phyloP scores from a whole-genome alignment of 768 basidiomycete genomes.

The Mycena leptocephala region DNA sequence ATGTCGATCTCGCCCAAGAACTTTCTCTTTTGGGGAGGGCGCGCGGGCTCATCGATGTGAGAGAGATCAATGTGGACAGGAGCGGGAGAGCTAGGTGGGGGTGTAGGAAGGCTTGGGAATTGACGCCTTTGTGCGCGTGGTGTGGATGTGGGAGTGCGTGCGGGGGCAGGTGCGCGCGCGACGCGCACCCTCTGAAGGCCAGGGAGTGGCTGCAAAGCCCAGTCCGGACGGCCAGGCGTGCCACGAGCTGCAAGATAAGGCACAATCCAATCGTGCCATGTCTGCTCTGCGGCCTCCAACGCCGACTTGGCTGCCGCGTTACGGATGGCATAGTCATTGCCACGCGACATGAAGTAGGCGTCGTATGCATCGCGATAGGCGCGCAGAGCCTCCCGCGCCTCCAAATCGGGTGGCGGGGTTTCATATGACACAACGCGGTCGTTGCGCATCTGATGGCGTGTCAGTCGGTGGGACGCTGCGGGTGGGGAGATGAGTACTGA shows the following conservation, averaged over 20 bases:
- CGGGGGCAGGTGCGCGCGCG: too few species aligned
- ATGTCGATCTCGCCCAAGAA: background rate
- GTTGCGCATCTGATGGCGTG: background rate
- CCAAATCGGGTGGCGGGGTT: too few species aligned
- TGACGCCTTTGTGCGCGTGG: background rate
- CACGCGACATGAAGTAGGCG: constrained; percentile 12
- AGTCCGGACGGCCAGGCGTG: too few species aligned
- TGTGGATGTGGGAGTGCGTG: too few species aligned
- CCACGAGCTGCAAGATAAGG: too few species aligned
- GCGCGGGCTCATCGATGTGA: background rate
- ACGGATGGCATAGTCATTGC: too few species aligned
- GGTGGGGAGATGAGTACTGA: background rate
- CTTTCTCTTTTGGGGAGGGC: background rate
- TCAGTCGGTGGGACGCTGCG: background rate
- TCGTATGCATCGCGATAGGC: background rate
- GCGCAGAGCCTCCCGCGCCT: background rate
- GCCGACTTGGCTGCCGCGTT: background rate
- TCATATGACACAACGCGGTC: background rate
- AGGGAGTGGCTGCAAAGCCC: too few species aligned
- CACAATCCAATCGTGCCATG: too few species aligned
- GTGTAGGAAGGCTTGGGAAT: background rate
- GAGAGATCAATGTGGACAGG: too few species aligned
- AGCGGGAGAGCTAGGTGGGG: too few species aligned
- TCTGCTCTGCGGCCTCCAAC: constrained; percentile 6
- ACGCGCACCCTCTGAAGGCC: background rate